Evolutionary conservation across 2,329 filamentous ascomycete genomes (phyloP), one percentile per base, ranked within the genome.

Genomic region (Fusarium newnesense): DNA sequence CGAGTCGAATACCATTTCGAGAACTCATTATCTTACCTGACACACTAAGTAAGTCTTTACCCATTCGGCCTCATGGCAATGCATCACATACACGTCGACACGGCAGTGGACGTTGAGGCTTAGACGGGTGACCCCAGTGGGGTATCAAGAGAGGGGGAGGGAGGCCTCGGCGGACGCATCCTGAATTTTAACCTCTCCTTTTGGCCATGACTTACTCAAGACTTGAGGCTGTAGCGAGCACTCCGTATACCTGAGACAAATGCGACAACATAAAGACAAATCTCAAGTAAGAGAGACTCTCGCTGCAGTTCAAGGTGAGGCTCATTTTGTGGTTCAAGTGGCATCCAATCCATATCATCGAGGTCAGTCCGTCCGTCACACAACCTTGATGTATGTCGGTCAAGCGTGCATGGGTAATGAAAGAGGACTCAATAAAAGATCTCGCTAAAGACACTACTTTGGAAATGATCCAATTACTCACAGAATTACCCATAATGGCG

Each of bases 31-130:
- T 36, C 24, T 37, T 53, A 37, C 24, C 42, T 34, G 30, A 11
- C 15, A n/a, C 19, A 54, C 21, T 4, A 13, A 47, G 30, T 9
- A 21, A 28, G 30, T 21, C 32, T 44, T 67, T 58, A 53, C 63
- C 62, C 65, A 70, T 57, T 70, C 59, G 65, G 66, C 44, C 42
- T 72, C 40, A 34, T 66, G 42, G 28, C 46, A 57, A 54, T 64
- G 56, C 62, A 64, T 62, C 69, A 73, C 72, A 72, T 72, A 73
- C 69, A 73, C 67, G 64, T 75, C 69, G 61, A 68, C 50, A 70
- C 69, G 60, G 72, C 62, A 75, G 72, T 70, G 69, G 69, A 73
- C 37, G 67, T 74, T 68, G 72, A 75, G 70, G 72, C 72, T 75
- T 68, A 75, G 69, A 75, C 62, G 46, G 59, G 52, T 59, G 57